Evolutionary conservation across 140 eudicot genomes (phyloP).

Genomic region (Senecio squalidus): DNA sequence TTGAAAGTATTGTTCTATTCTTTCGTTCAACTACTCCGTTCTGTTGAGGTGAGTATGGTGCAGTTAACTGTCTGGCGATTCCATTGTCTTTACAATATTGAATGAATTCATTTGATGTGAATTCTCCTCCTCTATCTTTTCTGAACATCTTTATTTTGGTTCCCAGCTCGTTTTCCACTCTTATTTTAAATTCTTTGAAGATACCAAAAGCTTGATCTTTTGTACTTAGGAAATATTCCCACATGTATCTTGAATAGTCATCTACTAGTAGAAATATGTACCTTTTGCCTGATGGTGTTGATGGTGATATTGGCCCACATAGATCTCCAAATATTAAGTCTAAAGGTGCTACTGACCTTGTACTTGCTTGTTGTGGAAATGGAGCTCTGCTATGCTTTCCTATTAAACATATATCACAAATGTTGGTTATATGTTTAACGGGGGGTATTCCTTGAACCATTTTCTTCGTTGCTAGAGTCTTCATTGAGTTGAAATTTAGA

Average conservation of each 20-base stretch:
- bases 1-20: background rate
- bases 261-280: background rate
- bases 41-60: constrained; percentile 8
- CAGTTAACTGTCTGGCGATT: background rate
- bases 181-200: background rate
- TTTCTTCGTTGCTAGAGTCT: no score
- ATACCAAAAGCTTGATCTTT: background rate
- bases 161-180: background rate
- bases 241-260: background rate
- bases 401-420: no score
- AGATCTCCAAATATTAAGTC: background rate
- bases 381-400: no score
- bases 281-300: background rate
- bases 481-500: background rate
- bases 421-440: background rate
- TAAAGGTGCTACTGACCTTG: background rate
- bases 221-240: background rate
- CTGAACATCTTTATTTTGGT: background rate
- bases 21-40: background rate
- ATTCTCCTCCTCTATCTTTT: constrained; percentile 4
- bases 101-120: background rate
- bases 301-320: background rate
- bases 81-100: background rate
- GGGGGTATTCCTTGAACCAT: background rate
- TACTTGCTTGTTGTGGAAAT: no score